These are phyloP conservation scores for Metschnikowia cubensis DNA, from an alignment of 805 yeast genomes.

Conservation along the genomic window DNA sequence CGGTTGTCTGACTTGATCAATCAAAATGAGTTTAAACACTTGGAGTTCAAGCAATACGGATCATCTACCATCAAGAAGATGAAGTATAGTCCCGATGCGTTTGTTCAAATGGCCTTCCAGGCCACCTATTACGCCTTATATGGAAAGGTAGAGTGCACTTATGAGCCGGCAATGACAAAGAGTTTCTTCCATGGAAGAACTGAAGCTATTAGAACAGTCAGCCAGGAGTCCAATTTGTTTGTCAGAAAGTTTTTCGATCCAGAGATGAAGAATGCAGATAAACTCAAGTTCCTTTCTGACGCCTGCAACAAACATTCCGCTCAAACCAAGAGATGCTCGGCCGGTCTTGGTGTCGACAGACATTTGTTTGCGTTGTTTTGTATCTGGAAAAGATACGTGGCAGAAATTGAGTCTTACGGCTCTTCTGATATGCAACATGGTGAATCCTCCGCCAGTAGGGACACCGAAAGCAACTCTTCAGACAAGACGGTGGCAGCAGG, in stretches of 20 bases:
- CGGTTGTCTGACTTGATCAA: conserved; percentile 80
- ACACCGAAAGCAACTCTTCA: conserved; percentile 19
- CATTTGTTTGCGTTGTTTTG: conserved; percentile 85
- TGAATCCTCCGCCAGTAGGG: conserved; percentile 10
- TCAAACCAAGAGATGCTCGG: conserved; percentile 64
- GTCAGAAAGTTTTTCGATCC: conserved; percentile 80
- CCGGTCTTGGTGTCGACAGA: conserved; percentile 88
- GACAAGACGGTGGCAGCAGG: conserved; percentile 30
- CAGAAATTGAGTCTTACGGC: conserved; percentile 16
- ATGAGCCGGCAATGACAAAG: conserved; percentile 97
- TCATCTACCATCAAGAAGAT: conserved; percentile 73
- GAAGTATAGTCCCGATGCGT: conserved; percentile 92
- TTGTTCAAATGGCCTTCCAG: conserved; percentile 90
- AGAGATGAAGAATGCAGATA: conserved; percentile 52
- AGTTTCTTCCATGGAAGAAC: conserved; percentile 85
- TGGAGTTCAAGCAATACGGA: conserved; percentile 73
- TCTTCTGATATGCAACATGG: conserved; percentile 8
- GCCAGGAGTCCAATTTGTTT: conserved; percentile 72
- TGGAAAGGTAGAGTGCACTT: conserved; percentile 90
- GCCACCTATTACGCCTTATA: conserved; percentile 88
- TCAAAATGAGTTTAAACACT: conserved; percentile 80
- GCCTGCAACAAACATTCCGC: conserved; percentile 71
- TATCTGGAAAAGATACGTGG: conserved; percentile 71
- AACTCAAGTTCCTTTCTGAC: conserved; percentile 53
- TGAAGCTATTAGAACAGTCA: conserved; percentile 84